Percentiles rank a stretch among this genome's conserved stretches.
phyloP scores from a whole-genome alignment of 768 basidiomycete species.

The Suillus occidentalis region DNA sequence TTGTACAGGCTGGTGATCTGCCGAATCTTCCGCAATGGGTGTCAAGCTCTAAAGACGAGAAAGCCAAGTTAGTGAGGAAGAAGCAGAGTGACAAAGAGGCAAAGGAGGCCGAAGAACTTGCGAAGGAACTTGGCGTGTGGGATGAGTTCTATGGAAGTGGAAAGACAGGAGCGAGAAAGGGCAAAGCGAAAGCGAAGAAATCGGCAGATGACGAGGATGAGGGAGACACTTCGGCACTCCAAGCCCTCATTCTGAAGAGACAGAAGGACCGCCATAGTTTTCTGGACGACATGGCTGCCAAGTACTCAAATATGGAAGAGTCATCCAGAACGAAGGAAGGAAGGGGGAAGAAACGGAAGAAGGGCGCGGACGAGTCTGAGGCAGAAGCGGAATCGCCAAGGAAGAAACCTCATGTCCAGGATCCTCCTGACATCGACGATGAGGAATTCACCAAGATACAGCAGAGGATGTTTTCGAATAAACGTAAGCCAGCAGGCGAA shows the following conservation, averaged over 20 bases:
- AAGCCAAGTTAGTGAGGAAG: conserved; percentile 69
- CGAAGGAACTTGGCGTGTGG: conserved; percentile 90
- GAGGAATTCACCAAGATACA: conserved; percentile 64
- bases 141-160: conserved; percentile 89
- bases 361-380: conserved; percentile 36
- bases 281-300: conserved; percentile 72
- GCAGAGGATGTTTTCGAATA: conserved; percentile 52
- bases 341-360: conserved; percentile 56
- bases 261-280: conserved; percentile 70
- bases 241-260: conserved; percentile 80
- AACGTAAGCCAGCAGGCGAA: conserved; percentile 32
- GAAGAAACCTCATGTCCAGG: conserved; percentile 48
- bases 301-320: conserved; percentile 57
- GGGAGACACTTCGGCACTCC: conserved; percentile 68
- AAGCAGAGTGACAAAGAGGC: conserved; percentile 80
- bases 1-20: conserved; percentile 65
- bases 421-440: conserved; percentile 62
- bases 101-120: conserved; percentile 77
- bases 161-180: conserved; percentile 59
- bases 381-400: conserved; percentile 40
- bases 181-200: conserved; percentile 50
- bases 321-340: conserved; percentile 38
- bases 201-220: conserved; percentile 30
- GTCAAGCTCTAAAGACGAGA: conserved; percentile 73
- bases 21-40: conserved; percentile 62